Evolutionary conservation across 306 rosid genomes (phyloP).

Genomic region (Trichosanthes cucumerina): DNA sequence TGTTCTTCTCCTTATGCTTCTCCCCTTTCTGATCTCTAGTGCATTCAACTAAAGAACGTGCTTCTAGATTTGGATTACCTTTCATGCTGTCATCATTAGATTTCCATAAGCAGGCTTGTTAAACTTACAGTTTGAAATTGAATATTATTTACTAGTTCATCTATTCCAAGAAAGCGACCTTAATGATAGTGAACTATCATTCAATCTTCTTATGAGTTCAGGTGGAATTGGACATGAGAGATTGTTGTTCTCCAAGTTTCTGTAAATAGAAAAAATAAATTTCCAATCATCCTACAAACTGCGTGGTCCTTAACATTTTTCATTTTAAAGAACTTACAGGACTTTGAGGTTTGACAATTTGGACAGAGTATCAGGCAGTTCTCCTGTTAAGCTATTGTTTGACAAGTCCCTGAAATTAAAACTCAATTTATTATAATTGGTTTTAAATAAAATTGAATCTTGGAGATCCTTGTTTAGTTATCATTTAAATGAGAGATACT

Average conservation of each 20-base stretch:
- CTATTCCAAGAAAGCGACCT: constrained; percentile 22
- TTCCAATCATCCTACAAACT: not conserved
- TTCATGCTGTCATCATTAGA: constrained; percentile 23
- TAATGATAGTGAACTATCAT: constrained; percentile 21
- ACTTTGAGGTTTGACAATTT: constrained; percentile 23
- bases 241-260: constrained; percentile 29
- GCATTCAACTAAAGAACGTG: constrained; percentile 20
- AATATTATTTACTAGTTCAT: not conserved
- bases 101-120: not conserved
- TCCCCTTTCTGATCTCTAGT: not conserved
- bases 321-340: constrained; percentile 26
- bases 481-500: not conserved
- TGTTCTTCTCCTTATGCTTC: not conserved
- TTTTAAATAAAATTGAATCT: not conserved
- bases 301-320: not conserved
- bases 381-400: constrained; percentile 32
- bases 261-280: not conserved
- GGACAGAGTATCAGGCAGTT: constrained; percentile 26
- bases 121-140: not conserved
- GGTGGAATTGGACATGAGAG: constrained; percentile 27
- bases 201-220: constrained; percentile 18
- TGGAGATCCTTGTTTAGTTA: not conserved
- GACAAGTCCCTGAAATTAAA: constrained; percentile 40
- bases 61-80: constrained; percentile 23
- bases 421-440: not conserved